Conservation (phyloP, 2,329 filamentous ascomycete species). For the Fusarium sterilihyphosum region DNA sequence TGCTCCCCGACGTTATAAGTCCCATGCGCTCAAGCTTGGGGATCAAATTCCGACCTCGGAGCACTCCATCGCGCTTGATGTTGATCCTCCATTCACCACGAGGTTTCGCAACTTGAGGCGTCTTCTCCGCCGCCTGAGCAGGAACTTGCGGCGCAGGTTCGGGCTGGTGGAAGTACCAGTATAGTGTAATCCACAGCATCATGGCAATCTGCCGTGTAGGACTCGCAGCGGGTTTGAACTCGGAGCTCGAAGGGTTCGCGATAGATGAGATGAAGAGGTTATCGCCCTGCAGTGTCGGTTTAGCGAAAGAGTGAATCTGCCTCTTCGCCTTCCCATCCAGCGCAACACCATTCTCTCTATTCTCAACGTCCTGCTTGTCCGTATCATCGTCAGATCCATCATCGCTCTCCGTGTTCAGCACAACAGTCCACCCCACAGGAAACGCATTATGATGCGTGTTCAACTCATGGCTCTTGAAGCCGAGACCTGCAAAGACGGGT, state of each 20-base stretch:
- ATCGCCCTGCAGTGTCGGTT: constrained; percentile 81
- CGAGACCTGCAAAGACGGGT: constrained; percentile 90
- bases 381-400: constrained; percentile 31
- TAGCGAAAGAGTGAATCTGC: constrained; percentile 61
- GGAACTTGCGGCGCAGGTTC: constrained; percentile 73
- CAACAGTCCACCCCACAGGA: constrained; percentile 89
- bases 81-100: constrained; percentile 87
- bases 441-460: constrained; percentile 75
- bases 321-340: constrained; percentile 32
- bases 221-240: constrained; percentile 82
- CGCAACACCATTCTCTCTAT: constrained; percentile 30
- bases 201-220: constrained; percentile 91
- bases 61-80: constrained; percentile 86
- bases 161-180: constrained; percentile 96
- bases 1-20: constrained; percentile 79
- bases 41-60: constrained; percentile 83
- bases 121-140: constrained; percentile 70
- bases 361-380: constrained; percentile 32
- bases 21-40: constrained; percentile 96
- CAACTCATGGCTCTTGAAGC: constrained; percentile 85
- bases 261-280: constrained; percentile 92
- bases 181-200: constrained; percentile 95
- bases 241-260: constrained; percentile 80
- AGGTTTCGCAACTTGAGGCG: constrained; percentile 76
- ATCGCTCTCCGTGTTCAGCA: constrained; percentile 73